Base-by-base conservation (phyloP, 2,329 filamentous ascomycete genomes). In the Aspergillus uvarum region DNA sequence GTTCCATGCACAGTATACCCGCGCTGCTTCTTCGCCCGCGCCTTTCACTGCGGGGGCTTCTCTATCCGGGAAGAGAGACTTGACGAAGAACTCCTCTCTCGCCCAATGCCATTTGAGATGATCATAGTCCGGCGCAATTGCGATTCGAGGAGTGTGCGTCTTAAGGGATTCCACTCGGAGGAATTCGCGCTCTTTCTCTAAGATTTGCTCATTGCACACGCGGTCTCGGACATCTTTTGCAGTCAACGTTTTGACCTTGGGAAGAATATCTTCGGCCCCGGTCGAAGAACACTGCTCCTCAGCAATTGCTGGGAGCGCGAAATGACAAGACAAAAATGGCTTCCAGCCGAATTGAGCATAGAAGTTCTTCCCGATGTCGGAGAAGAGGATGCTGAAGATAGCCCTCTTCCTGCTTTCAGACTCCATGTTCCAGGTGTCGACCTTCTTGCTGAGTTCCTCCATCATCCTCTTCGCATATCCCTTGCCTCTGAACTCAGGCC, bases 381-480 rank as follows among this genome's bases (percentile, higher is more conserved):
- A 96, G 76, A 88, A 96, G 8, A 97, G 81, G 7, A 96, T 84
- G 0, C 90, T 93, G 74, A 94, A 95, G 14, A 85, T 75, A 63
- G 73, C 81, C 71, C 71, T 74, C 65, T 73, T 71, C 21, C 72
- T 70, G 50, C 65, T 62, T 54, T 77, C 73, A 42, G 76, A 70
- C 31, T 80, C 79, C 59, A 78, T 76, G 65, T 86, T 82, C 77
- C 83, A 83, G 2, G 76, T 82, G 63, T 81, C 79, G 47, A 87
- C 69, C 56, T 76, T 78, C 54, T 78, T 76, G 14, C 83, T 86
- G 38, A 95, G 72, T 66, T 93, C 87, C 47, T 75, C 74, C 74
- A 93, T 84, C 88, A 95, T 93, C 58, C 88, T 82, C 59, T 83
- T 84, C 0, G 91, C 92, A 76, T 96, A 96, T 21, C 91, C 89